Evolutionary conservation across 768 basidiomycete species (phyloP), one percentile per base, ranked within the genome.

Genomic region (Lentinula lateritia): DNA sequence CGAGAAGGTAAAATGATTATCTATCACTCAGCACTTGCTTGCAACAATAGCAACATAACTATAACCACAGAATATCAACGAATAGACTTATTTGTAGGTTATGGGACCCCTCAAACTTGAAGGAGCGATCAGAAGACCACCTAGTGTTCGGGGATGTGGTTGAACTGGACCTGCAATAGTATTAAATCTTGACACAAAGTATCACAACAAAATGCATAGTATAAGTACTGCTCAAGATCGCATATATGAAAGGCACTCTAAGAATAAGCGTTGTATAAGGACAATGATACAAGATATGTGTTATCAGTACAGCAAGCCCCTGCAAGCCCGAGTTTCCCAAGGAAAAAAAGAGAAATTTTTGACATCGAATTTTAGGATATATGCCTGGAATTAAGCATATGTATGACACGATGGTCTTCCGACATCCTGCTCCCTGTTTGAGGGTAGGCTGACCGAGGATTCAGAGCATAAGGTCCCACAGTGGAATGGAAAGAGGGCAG

Each of bases 371-470:
- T 20, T 20, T 59, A 59, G n/a, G 58, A 48, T 45, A 74, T 68
- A 50, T 73, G 72, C 48, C 72, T 71, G 45, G 76, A 75, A 64
- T 87, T 86, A 57, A 86, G 69, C 77, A 85, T 82, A 64, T 80
- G 80, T 59, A 86, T 85, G 61, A 87, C 74, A 34, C 85, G 77
- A 68, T 86, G 80, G 67, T 86, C 85, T 72, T 87, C 84, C 48
- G 84, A 74, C 23, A 53, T 41, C 23, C 62, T 63, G n/a, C 43
- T 63, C 55, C 55, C 55, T 15, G 55, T 80, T 76, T 15, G 73
- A 66, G 16, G 74, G n/a, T 55, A 41, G 15, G 38, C 75, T 55
- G 70, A 61, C 58, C 66, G 72, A 54, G 71, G 65, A 50, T 69
- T 66, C 46, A 66, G 41, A 60, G 68, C 58, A 65, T 72, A 66